Evolutionary conservation across 1,139 yeast genomes (phyloP), one percentile per base, ranked within the genome.

Genomic region (Sugiyamaella castrensis): DNA sequence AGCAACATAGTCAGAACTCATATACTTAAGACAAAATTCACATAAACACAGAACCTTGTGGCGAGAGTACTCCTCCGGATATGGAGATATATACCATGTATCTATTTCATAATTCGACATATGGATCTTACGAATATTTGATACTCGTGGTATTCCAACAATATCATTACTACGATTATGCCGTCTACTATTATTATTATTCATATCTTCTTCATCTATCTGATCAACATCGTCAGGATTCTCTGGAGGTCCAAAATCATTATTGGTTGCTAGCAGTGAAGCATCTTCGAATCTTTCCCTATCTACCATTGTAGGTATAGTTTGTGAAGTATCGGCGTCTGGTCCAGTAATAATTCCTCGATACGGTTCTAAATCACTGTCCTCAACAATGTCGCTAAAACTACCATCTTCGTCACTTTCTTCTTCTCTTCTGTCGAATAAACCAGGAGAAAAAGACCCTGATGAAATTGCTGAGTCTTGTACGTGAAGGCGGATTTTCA

Each of bases 51-150:
- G 68, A 4, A 80, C 75, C 40, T 73, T 72, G 46, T 81, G 78
- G 39, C 75, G 76, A 32, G 88, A 80, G 61, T 82, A 87, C 62
- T 88, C 95, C 54, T 86, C 89, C 0, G 98, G 97, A 62, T 87
- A 92, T 1, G 98, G 98, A 0, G 97, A 84, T 3, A 87, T 80
- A 65, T 87, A 89, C 96, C 98, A 88, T 0, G 97, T 87, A 53
- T 84, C 84, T 27, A 91, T 87, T 63, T 84, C 91, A 62, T 68
- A 80, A 46, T 77, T 77, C 33, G 89, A 79, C 56, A 91, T 81
- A 57, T 81, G 85, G 26, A 91, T 84, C 43, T 71, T 73, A 43
- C 71, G 71, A 35, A 79, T 71, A 49, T 74, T 71, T 37, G 75
- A 72, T 19, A 48, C 50, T 31, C 47, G 37, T 8, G 47, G 24